Percentiles rank a stretch among this genome's conserved stretches.
Conservation (phyloP, 169 alveolate species). For the Plasmodium berghei region DNA sequence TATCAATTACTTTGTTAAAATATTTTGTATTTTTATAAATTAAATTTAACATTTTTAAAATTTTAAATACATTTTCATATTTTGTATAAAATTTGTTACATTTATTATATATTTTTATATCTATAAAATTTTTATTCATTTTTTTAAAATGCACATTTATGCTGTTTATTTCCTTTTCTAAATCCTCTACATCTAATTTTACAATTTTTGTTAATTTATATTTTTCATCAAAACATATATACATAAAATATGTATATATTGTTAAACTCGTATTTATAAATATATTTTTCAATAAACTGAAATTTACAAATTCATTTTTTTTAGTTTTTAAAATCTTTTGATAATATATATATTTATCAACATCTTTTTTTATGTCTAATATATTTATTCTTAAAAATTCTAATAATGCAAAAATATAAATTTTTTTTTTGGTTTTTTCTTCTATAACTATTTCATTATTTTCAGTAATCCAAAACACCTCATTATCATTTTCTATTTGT, state of each 20-base stretch:
- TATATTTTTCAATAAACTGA: slow-evolving; percentile 41
- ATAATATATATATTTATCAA: slow-evolving; percentile 46
- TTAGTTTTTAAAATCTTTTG: slow-evolving; percentile 41
- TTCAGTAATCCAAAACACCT: not conserved
- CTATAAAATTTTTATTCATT: slow-evolving; percentile 43
- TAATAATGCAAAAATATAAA: slow-evolving; percentile 25
- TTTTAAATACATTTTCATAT: slow-evolving; percentile 15
- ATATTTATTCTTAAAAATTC: slow-evolving; percentile 47
- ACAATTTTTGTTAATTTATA: slow-evolving; percentile 5
- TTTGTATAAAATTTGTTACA: slow-evolving; percentile 23
- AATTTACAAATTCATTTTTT: slow-evolving; percentile 53
- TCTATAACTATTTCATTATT: not conserved
- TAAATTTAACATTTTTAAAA: not conserved
- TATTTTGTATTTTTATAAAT: slow-evolving; percentile 9
- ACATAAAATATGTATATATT: slow-evolving; percentile 35
- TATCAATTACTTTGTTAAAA: slow-evolving; percentile 9
- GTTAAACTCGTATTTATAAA: slow-evolving; percentile 51
- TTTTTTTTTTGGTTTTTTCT: not conserved
- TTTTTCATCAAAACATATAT: slow-evolving; percentile 20
- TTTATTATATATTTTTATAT: slow-evolving; percentile 30
- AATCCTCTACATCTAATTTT: not conserved
- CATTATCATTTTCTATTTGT: not conserved
- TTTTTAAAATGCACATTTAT: slow-evolving; percentile 24
- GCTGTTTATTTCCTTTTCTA: slow-evolving; percentile 15
- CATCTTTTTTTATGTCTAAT: slow-evolving; percentile 24